Evolutionary conservation across 768 basidiomycete genomes (phyloP).

Genomic region (Antrodiella citrinella): DNA sequence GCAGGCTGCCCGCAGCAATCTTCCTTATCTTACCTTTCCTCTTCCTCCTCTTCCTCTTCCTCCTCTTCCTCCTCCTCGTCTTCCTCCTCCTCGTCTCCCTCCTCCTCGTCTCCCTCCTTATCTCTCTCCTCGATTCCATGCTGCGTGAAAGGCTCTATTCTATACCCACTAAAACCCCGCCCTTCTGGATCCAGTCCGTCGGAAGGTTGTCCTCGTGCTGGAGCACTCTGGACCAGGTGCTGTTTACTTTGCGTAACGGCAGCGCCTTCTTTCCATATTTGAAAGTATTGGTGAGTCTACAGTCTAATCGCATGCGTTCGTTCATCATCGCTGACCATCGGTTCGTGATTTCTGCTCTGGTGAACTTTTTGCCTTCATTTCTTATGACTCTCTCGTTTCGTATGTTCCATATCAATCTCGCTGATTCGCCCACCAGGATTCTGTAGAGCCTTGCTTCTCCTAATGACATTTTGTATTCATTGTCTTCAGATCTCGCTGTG

Average conservation of each 20-base stretch:
- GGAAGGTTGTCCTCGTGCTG: not conserved
- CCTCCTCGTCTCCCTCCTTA: not conserved
- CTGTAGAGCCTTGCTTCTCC: not conserved
- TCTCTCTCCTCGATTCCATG: not conserved
- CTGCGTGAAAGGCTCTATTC: not conserved
- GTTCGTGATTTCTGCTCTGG: not conserved
- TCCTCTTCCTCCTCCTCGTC: no score
- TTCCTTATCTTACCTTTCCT: no score
- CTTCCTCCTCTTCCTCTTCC: no score
- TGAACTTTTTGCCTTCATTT: not conserved
- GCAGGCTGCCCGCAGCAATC: not conserved
- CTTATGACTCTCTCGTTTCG: not conserved
- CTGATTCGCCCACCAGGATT: not conserved
- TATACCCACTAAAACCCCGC: not conserved
- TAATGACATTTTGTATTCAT: not conserved
- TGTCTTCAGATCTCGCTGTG: not conserved
- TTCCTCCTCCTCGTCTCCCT: not conserved
- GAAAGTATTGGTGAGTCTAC: no score
- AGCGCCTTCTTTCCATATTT: no score
- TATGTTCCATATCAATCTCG: not conserved
- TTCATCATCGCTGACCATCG: not conserved
- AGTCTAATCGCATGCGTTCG: no score
- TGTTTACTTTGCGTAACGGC: no score
- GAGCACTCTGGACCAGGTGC: not conserved
- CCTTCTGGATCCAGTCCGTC: not conserved